Percentiles rank a stretch among this genome's conserved stretches.
Evolutionary conservation across 225 moss, liverwort and hornwort species (phyloP).

Genomic region (Rhytidiadelphus loreus): DNA sequence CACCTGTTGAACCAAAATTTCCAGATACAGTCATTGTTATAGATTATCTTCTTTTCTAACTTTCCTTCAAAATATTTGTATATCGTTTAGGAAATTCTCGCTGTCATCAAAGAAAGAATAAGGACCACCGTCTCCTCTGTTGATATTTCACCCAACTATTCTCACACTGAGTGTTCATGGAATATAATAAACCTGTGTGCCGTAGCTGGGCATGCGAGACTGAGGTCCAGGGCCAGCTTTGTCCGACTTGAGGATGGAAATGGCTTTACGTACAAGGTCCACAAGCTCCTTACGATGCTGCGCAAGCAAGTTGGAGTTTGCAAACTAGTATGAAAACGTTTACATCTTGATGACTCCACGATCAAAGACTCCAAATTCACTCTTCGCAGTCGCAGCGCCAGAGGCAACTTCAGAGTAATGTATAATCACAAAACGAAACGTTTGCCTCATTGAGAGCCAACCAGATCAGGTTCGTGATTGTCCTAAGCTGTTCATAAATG

Average conservation of each 20-base stretch:
- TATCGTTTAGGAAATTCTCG: neutral
- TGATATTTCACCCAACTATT: neutral
- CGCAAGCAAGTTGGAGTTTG: conserved; percentile 6
- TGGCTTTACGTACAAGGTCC: conserved; percentile 70
- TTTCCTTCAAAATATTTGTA: neutral
- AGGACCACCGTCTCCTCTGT: neutral
- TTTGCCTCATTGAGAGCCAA: neutral
- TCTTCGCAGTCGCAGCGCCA: neutral
- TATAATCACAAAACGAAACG: neutral
- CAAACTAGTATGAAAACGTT: neutral
- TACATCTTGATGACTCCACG: neutral
- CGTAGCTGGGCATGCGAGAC: conserved; percentile 97
- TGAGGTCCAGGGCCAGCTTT: conserved; percentile 60
- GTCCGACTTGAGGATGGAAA: conserved; percentile 70
- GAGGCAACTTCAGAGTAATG: neutral
- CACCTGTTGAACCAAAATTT: conserved; percentile 41
- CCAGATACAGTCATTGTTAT: neutral
- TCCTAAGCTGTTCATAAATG: neutral
- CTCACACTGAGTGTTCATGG: neutral
- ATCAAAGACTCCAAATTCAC: neutral
- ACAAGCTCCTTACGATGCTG: conserved; percentile 86
- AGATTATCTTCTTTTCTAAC: neutral
- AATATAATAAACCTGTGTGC: conserved; percentile 62
- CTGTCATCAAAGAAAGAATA: neutral
- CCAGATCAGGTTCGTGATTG: neutral